These are phyloP conservation scores for Kodamaea alishanica DNA, from an alignment of 1,139 yeast genomes.

Conservation along the genomic window DNA sequence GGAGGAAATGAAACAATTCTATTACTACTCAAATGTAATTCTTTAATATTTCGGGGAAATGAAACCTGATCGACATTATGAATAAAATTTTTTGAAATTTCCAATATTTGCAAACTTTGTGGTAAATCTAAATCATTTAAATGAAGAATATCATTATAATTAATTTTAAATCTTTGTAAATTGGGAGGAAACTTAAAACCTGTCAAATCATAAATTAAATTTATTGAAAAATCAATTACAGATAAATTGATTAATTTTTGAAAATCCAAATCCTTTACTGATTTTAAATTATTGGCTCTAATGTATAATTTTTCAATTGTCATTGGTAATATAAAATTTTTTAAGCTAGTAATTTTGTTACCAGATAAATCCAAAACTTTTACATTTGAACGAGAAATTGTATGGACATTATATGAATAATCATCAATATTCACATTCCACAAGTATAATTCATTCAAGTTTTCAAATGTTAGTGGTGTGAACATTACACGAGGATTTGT, in stretches of 20 bases:
- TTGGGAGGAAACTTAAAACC: conserved; percentile 14
- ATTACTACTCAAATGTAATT: conserved; percentile 18
- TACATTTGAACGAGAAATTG: conserved; percentile 9
- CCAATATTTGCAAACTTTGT: conserved; percentile 13
- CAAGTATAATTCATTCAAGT: conserved; percentile 17
- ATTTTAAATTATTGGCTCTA: conserved; percentile 18
- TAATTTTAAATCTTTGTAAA: conserved; percentile 13
- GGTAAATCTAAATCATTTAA: conserved; percentile 15
- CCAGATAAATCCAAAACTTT: conserved; percentile 19
- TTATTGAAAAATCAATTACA: conserved; percentile 14
- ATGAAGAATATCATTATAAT: conserved; percentile 17
- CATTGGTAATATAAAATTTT: conserved; percentile 13
- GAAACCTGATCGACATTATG: conserved; percentile 10
- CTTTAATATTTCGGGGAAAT: conserved; percentile 15
- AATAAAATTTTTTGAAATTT: conserved; percentile 17
- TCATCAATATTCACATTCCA: conserved; percentile 20
- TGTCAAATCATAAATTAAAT: conserved; percentile 12
- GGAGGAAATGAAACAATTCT: conserved; percentile 15
- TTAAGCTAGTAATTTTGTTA: conserved; percentile 17
- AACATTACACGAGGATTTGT: conserved; percentile 5
- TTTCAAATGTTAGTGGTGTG: conserved; percentile 14
- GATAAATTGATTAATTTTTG: conserved; percentile 5
- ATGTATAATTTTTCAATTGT: conserved; percentile 14
- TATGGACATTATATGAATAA: conserved; percentile 2
- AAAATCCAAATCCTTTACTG: conserved; percentile 17